Percentiles rank a stretch among this genome's conserved stretches.
These are phyloP conservation scores for Yarrowia porcina DNA, from an alignment of 805 yeast genomes.

Conservation along the genomic window DNA sequence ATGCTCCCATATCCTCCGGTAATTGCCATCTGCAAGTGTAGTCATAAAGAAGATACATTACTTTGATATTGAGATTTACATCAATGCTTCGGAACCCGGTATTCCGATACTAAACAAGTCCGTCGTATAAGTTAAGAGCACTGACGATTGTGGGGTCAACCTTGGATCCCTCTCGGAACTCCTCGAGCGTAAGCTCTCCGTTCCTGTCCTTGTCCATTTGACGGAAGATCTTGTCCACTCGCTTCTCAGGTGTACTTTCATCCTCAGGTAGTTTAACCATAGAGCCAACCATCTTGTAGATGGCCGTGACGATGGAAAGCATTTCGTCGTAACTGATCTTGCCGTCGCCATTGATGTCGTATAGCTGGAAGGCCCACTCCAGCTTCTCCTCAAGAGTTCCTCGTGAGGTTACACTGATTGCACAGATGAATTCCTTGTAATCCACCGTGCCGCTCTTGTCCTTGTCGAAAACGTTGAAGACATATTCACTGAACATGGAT, in stretches of 20 bases:
- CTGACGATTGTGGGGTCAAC: conserved; percentile 71
- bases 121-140: conserved; percentile 77
- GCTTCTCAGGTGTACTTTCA: conserved; percentile 85
- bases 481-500: conserved; percentile 78
- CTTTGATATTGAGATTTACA: neutral
- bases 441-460: conserved; percentile 79
- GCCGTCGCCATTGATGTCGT: conserved; percentile 81
- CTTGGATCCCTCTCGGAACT: conserved; percentile 77
- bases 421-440: conserved; percentile 88
- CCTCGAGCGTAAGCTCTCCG: conserved; percentile 71
- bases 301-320: conserved; percentile 72
- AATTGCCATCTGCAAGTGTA: neutral
- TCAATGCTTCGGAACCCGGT: neutral
- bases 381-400: conserved; percentile 83
- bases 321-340: conserved; percentile 72
- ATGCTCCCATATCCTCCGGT: neutral
- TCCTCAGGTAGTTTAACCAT: conserved; percentile 87
- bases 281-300: conserved; percentile 92
- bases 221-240: conserved; percentile 77
- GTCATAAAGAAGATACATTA: neutral
- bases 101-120: conserved; percentile 60
- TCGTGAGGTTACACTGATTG: conserved; percentile 79
- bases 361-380: conserved; percentile 83
- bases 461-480: conserved; percentile 84
- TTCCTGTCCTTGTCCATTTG: conserved; percentile 68